Evolutionary conservation across 176 grass and related monocot genomes (phyloP), one percentile per base, ranked within the genome.

Genomic region (Lolium rigidum): DNA sequence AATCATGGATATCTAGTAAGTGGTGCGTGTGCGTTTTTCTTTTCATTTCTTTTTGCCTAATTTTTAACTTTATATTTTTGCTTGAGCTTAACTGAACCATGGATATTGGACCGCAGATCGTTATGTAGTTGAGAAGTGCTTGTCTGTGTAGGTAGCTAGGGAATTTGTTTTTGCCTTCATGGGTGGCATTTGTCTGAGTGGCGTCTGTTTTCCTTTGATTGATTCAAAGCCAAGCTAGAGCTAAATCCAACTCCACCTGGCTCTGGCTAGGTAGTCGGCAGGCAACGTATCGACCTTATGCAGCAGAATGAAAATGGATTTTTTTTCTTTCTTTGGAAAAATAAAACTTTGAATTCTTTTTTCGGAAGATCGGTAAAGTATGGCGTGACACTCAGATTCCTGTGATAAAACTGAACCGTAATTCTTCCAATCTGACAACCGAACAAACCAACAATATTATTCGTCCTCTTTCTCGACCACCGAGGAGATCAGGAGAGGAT

Each of bases 171-270:
- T 65, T 65, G 62, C 26, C 28, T 17, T 38, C 64, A 68, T 68
- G 46, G 25, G 47, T 64, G 41, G 15, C 10, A 49, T 46, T 17
- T 77, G 15, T 77, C 17, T 51, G 22, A 80, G 39, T 80, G 78
- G 22, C 9, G 0, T 49, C 16, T 75, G 82, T 56, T 76, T 76
- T 75, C 9, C 38, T 57, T 67, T 5, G 62, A 44, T 78, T 80
- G 65, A 59, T 86, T 86, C 84, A 80, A 86, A 70, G 16, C 76
- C 76, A 86, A 86, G 84, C 51, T 24, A 76, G 51, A 64, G 28
- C 80, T 51, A 76, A 44, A 17, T 26, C 39, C 35, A 15, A 25
- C 49, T 56, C 65, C 65, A 71, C 80, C 80, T 59, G 21, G 21
- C 68, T 25, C 21, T 61, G 59, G 21, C 59, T 83, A 56, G n/a